phyloP scores from a whole-genome alignment of 2,329 filamentous ascomycete species.

The Trichothecium roseum region DNA sequence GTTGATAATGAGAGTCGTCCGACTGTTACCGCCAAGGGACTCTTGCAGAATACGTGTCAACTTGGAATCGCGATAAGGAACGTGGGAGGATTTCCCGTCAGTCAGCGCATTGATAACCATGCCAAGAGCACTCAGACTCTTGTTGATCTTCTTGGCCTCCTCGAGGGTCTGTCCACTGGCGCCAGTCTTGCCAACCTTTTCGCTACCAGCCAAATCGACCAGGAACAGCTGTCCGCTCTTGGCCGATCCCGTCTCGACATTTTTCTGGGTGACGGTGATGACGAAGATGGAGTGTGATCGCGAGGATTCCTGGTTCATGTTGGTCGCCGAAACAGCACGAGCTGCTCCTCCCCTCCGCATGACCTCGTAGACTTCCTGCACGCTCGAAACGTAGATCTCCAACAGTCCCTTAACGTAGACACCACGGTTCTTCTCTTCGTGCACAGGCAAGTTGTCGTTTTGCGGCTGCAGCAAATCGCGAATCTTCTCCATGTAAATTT shows the following conservation, averaged over 20 bases:
- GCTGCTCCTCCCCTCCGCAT: slow-evolving; percentile 87
- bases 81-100: slow-evolving; percentile 90
- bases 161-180: slow-evolving; percentile 94
- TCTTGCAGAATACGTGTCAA: slow-evolving; percentile 96
- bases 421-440: slow-evolving; percentile 92
- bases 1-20: slow-evolving; percentile 98
- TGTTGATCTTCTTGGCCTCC: slow-evolving; percentile 99
- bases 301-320: slow-evolving; percentile 99
- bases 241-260: slow-evolving; percentile 87
- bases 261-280: slow-evolving; percentile 94
- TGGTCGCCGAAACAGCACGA: slow-evolving; percentile 87
- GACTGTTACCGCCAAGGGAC: slow-evolving; percentile 91
- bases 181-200: slow-evolving; percentile 97
- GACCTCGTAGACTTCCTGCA: slow-evolving; percentile 92
- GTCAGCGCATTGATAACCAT: slow-evolving; percentile 99
- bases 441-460: slow-evolving; percentile 94
- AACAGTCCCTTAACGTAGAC: slow-evolving; percentile 94
- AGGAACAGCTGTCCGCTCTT: slow-evolving; percentile 96
- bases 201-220: slow-evolving; percentile 94
- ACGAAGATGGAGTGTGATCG: slow-evolving; percentile 98
- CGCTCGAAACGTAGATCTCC: slow-evolving; percentile 91
- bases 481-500: slow-evolving; percentile 99
- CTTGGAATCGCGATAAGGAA: slow-evolving; percentile 97
- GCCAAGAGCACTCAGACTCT: slow-evolving; percentile 92
- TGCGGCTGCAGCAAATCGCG: slow-evolving; percentile 84